Percentiles rank a stretch among this genome's conserved stretches.
phyloP scores from a whole-genome alignment of 2,329 filamentous ascomycete genomes.

The Aspergillus piperis region DNA sequence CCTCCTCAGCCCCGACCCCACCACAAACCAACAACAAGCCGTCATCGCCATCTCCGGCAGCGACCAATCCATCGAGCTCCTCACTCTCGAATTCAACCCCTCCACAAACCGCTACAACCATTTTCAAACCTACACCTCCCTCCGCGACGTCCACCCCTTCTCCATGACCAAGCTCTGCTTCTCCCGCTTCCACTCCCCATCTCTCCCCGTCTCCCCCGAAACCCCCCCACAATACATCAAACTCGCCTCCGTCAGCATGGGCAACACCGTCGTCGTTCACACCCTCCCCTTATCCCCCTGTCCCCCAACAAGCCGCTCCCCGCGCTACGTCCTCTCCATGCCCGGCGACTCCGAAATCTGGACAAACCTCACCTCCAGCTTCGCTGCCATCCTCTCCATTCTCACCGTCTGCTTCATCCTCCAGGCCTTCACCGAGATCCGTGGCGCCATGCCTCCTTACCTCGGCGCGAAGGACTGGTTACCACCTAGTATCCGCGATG shows the following conservation, averaged over 20 bases:
- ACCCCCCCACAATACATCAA: constrained; percentile 64
- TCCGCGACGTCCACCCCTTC: constrained; percentile 58
- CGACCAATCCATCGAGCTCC: constrained; percentile 75
- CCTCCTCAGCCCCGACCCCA: constrained; percentile 59
- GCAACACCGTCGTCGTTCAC: constrained; percentile 77
- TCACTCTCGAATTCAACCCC: constrained; percentile 69
- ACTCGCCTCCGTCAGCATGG: constrained; percentile 78
- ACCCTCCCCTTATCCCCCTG: constrained; percentile 66
- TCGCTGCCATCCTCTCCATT: constrained; percentile 63
- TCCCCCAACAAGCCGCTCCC: constrained; percentile 47
- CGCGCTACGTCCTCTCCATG: constrained; percentile 70
- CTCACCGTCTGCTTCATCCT: constrained; percentile 64
- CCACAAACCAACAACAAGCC: constrained; percentile 71
- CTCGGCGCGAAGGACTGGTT: constrained; percentile 60
- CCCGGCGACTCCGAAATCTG: constrained; percentile 56
- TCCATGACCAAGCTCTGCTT: constrained; percentile 60
- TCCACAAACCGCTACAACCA: constrained; percentile 42
- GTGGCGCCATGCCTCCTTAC: constrained; percentile 58
- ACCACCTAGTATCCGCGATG: constrained; percentile 51
- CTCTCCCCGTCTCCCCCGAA: constrained; percentile 49
- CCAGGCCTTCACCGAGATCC: constrained; percentile 62
- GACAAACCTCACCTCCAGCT: constrained; percentile 56
- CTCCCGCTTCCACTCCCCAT: constrained; percentile 55
- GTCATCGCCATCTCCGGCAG: constrained; percentile 78
- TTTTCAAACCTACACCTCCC: constrained; percentile 53